A percentile compares a stretch with the other conserved stretches of the same genome.
Evolutionary conservation across 495 filamentous ascomycete genomes (phyloP).

Genomic region (Lasiosphaeria miniovina): DNA sequence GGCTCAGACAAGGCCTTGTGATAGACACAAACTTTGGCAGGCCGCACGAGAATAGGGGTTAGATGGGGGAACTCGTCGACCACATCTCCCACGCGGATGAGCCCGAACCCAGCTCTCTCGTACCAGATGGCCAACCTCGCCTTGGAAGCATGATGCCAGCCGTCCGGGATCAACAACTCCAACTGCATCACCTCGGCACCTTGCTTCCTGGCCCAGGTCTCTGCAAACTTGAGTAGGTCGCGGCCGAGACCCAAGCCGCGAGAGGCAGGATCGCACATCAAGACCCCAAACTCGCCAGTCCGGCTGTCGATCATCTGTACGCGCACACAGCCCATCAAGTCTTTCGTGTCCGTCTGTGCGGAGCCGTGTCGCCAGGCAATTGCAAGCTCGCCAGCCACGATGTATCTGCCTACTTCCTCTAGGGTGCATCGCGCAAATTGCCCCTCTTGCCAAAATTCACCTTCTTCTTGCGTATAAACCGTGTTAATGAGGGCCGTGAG

Average conservation of each 20-base stretch:
- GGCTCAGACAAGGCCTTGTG: slow-evolving; percentile 2
- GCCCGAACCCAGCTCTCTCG: slow-evolving; percentile 8
- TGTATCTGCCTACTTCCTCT: slow-evolving; percentile 2
- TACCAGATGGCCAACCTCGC: slow-evolving; percentile 6
- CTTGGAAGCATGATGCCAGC: slow-evolving; percentile 9
- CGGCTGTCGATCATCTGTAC: background rate
- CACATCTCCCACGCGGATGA: slow-evolving; percentile 1
- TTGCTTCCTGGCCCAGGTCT: slow-evolving; percentile 1
- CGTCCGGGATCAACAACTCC: slow-evolving; percentile 2
- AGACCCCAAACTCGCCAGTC: slow-evolving; percentile 3
- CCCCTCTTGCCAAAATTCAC: slow-evolving; percentile 7
- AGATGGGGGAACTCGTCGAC: slow-evolving; percentile 1
- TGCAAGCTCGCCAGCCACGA: slow-evolving; percentile 4
- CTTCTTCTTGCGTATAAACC: slow-evolving; percentile 6
- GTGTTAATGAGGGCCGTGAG: slow-evolving; percentile 10
- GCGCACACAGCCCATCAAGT: slow-evolving; percentile 5
- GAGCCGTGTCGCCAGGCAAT: background rate
- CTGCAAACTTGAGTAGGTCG: slow-evolving; percentile 5
- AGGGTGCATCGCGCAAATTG: background rate
- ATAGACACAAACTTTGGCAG: slow-evolving; percentile 6
- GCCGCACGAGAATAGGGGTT: background rate
- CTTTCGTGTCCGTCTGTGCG: background rate
- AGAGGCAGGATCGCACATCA: slow-evolving; percentile 1
- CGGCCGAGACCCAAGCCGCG: slow-evolving; percentile 3
- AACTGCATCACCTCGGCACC: slow-evolving; percentile 10